phyloP scores from a whole-genome alignment of 352 stramenopile genomes.

The Phytopythium ostracodes region DNA sequence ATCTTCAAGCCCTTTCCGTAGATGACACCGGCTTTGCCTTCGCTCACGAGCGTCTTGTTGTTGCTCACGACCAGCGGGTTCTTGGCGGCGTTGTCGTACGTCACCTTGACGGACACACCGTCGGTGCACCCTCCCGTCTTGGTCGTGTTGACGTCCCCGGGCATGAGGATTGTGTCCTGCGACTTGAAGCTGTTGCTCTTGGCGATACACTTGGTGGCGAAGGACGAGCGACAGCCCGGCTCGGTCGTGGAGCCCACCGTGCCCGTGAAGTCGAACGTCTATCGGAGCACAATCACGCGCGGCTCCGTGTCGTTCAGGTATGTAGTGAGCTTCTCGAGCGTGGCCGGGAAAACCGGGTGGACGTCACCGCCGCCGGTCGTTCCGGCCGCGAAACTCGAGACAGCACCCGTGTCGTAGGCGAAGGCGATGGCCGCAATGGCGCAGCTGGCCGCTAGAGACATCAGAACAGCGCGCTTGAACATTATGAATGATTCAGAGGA shows the following conservation, averaged over 20 bases:
- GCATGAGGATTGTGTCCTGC: conserved; percentile 27
- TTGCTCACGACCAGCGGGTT: conserved; percentile 13
- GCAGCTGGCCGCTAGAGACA: neutral
- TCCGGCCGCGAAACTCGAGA: neutral
- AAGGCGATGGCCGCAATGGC: neutral
- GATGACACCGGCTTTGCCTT: conserved; percentile 28
- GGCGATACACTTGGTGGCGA: conserved; percentile 3
- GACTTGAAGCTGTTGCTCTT: conserved; percentile 35
- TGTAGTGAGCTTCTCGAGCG: conserved; percentile 21
- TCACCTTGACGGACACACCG: conserved; percentile 15
- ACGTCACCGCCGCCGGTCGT: neutral
- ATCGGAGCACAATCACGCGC: conserved; percentile 34
- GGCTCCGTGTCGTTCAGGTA: conserved; percentile 21
- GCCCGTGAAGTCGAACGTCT: conserved; percentile 31
- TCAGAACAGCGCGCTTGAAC: neutral
- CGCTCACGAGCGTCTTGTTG: conserved; percentile 46
- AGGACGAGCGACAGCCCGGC: conserved; percentile 26
- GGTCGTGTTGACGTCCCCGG: conserved; percentile 12
- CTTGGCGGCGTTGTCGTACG: conserved; percentile 24
- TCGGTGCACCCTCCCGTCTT: conserved; percentile 31
- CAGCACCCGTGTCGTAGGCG: neutral
- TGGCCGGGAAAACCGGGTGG: neutral
- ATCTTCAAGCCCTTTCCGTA: conserved; percentile 39
- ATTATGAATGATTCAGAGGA: neutral
- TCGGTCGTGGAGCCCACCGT: conserved; percentile 35